Percentiles rank a stretch among this genome's conserved stretches.
Evolutionary conservation across 176 grass and related monocot species (phyloP).

Genomic region (Panicum miliaceum): DNA sequence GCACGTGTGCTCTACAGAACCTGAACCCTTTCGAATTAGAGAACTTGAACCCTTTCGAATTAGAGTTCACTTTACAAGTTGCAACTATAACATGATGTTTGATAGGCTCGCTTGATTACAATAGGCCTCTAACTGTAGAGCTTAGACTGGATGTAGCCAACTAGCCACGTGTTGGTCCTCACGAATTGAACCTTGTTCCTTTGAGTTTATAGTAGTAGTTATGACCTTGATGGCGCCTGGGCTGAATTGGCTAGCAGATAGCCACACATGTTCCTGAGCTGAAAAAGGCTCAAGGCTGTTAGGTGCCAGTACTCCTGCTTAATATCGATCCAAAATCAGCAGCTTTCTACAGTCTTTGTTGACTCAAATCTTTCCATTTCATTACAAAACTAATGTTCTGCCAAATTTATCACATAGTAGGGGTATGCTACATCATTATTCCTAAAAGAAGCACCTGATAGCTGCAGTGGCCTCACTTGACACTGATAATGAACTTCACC

Average conservation of each 20-base stretch:
- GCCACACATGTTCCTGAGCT: neutral
- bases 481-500: neutral
- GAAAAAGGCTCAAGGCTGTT: neutral
- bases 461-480: neutral
- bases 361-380: neutral
- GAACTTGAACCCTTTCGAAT: neutral
- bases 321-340: neutral
- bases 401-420: neutral
- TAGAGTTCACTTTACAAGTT: neutral
- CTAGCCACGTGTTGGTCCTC: too few species aligned
- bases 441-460: neutral
- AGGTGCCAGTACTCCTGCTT: neutral
- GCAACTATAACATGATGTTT: neutral
- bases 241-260: neutral
- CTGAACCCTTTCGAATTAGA: neutral
- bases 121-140: neutral
- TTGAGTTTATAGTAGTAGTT: neutral
- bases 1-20: neutral
- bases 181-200: neutral
- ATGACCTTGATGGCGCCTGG: neutral
- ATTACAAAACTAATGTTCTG: neutral
- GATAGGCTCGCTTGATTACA: neutral
- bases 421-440: neutral
- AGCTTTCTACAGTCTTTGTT: neutral
- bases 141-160: neutral